Evolutionary conservation across 495 filamentous ascomycete species (phyloP), one percentile per base, ranked within the genome.

Genomic region (Bombardia bombarda): DNA sequence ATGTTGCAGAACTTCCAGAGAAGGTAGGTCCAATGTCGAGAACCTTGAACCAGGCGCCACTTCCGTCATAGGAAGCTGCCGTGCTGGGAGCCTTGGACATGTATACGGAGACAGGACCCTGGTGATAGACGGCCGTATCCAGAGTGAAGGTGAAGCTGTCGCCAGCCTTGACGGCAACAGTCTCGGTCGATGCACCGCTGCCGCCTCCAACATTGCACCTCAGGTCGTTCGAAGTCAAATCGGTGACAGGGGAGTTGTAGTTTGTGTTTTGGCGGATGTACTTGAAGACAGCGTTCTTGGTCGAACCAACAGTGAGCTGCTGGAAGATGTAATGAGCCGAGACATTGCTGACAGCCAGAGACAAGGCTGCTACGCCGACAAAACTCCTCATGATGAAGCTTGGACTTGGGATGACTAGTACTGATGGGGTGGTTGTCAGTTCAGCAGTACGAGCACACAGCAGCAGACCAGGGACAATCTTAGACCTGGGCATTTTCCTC

Each of bases 201-300:
- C 47, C 58, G 24, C 73, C 75, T 43, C 73, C 75, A 20, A 71
- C 74, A 36, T 82, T 82, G 65, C 77, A 82, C 0, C 75, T 63
- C 36, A 82, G 63, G 36, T 80, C 72, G 5, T 54, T 61, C 7
- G 68, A 72, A 3, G 71, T 49, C 1, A 79, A 62, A 45, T 73
- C 65, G 18, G 68, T 73, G 8, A 79, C 76, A 7, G 75, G 76
- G 20, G 72, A 77, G 60, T 80, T 80, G 52, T 70, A 61, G 66
- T 77, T 79, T 40, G 61, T 68, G 62, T 77, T 75, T 39, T 63
- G 63, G 19, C 76, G 68, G 42, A 80, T 63, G 51, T 74, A 69
- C 49, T 77, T 61, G 52, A 72, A 79, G 16, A 58, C 52, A 24
- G 49, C 44, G 17, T 68, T 69, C 51, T 74, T 68, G 3, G 48